Evolutionary conservation across 495 filamentous ascomycete species (phyloP).

Genomic region (Hypoxylon trugodes): DNA sequence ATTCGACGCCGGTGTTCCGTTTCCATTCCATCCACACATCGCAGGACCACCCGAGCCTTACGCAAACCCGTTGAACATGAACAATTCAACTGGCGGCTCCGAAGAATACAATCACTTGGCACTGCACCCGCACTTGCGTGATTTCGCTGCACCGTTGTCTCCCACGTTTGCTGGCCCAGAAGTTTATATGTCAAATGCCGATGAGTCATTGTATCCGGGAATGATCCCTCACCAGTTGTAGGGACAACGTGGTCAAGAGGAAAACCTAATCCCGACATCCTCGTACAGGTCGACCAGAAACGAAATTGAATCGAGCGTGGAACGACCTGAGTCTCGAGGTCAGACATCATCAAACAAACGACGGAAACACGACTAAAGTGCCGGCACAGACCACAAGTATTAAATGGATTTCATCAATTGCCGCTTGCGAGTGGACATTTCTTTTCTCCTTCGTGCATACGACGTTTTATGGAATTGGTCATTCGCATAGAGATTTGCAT

Average conservation of each 20-base stretch:
- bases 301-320: no score
- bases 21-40: slow-evolving; percentile 19
- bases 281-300: no score
- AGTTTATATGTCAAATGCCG: slow-evolving; percentile 28
- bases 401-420: background rate
- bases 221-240: slow-evolving; percentile 38
- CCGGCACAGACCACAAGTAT: background rate
- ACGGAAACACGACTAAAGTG: background rate
- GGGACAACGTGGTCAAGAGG: slow-evolving; percentile 15
- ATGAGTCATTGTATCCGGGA: slow-evolving; percentile 20
- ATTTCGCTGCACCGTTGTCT: slow-evolving; percentile 15
- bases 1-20: slow-evolving; percentile 5
- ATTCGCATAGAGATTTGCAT: slow-evolving; percentile 39
- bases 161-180: slow-evolving; percentile 33
- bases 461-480: slow-evolving; percentile 31
- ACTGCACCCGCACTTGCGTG: slow-evolving; percentile 22
- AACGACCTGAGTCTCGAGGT: no score
- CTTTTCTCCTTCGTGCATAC: slow-evolving; percentile 23
- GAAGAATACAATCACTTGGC: slow-evolving; percentile 17
- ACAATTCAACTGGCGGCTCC: background rate
- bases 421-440: background rate
- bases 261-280: slow-evolving; percentile 3
- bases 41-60: slow-evolving; percentile 26
- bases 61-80: slow-evolving; percentile 28
- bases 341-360: background rate